Evolutionary conservation across 192 early-diverging fungal species (phyloP), one percentile per base, ranked within the genome.

Genomic region (Martensiomyces pterosporus): DNA sequence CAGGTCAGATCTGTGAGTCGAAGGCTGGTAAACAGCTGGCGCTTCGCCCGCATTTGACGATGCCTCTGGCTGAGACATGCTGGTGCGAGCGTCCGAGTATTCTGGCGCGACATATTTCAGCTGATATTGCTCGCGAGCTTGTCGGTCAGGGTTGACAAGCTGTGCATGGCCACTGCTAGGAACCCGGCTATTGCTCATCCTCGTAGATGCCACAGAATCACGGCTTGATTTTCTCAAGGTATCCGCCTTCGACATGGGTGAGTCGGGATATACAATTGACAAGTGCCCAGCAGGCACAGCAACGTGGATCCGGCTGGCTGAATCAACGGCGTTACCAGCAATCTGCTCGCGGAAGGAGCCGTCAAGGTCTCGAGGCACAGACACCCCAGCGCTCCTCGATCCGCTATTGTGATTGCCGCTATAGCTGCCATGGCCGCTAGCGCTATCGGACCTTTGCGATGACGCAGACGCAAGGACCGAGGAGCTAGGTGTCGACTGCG

Each of bases 221-320:
- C 37, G 42, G 42, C 69, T 73, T 45, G 47, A 47, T 27, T 52
- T 55, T 12, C 62, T 25, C 25, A 73, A 47, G 10, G 69, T 73
- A 22, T 73, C 69, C 6, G 69, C 54, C 50, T 55, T 64, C 23
- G 69, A 73, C 69, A 73, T 73, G 16, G 69, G 69, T 58, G 69
- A 73, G 25, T 73, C 69, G 4, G 69, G 69, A 37, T 73, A 73
- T 22, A 73, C 69, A 18, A 73, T 65, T 26, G 69, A 73, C 35
- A 73, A 42, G 26, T 73, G 69, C 9, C 62, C 62, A 7, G 69
- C 43, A 3, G 69, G 69, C 21, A 73, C 69, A 22, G 50, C 49
- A 4, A 73, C 69, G n/a, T 73, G 61, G 15, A 73, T 39, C 27
- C 63, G 61, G 17, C 41, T 49, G 2, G 29, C 52, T 8, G 42